A percentile compares a stretch with the other conserved stretches of the same genome.
These are phyloP conservation scores for Diaporthe caulivora DNA, from an alignment of 2,329 filamentous ascomycete genomes.

Conservation along the genomic window DNA sequence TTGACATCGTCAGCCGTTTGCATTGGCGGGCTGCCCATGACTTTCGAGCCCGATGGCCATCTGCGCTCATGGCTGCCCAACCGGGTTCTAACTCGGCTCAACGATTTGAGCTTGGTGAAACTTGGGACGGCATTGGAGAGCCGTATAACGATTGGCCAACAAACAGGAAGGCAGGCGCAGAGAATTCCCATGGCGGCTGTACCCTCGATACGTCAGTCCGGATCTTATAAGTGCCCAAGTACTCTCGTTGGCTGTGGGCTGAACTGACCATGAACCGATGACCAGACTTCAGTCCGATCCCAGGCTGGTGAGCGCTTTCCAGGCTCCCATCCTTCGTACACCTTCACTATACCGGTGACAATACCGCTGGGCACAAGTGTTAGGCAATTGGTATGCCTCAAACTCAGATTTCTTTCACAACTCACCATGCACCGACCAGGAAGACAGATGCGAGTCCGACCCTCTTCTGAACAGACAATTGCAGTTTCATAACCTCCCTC, in stretches of 20 bases:
- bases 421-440: conserved; percentile 20
- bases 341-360: conserved; percentile 30
- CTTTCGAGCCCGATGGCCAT: neutral
- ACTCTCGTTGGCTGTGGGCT: neutral
- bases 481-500: conserved; percentile 18
- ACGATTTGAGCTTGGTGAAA: neutral
- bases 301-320: conserved; percentile 12
- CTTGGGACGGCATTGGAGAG: neutral
- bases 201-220: neutral
- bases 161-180: conserved; percentile 28
- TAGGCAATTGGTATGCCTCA: neutral
- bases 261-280: conserved; percentile 24
- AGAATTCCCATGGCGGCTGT: conserved; percentile 26
- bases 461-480: conserved; percentile 23
- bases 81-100: neutral
- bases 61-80: neutral
- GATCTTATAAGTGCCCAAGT: neutral
- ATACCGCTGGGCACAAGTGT: neutral
- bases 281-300: conserved; percentile 31
- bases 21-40: neutral
- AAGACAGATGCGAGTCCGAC: conserved; percentile 18
- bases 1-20: neutral
- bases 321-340: conserved; percentile 6
- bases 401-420: neutral
- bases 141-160: conserved; percentile 26